Percentiles rank a stretch among this genome's conserved stretches.
phyloP scores from a whole-genome alignment of 2,329 filamentous ascomycete species.

The Pseudocercospora cruenta region DNA sequence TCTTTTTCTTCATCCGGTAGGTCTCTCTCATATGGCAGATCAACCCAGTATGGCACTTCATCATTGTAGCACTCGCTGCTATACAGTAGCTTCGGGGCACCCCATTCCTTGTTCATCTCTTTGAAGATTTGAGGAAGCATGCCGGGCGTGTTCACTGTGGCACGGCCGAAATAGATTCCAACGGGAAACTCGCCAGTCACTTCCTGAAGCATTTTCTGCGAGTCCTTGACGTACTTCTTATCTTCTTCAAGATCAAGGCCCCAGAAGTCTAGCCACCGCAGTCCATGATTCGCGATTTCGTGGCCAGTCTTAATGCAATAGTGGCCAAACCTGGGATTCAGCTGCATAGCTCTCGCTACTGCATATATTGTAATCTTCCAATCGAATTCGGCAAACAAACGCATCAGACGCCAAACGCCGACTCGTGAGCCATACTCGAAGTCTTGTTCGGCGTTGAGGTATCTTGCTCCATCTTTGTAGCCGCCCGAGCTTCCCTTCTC shows the following conservation, averaged over 20 bases:
- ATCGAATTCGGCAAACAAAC: conserved; percentile 47
- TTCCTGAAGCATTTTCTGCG: conserved; percentile 45
- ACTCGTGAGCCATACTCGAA: conserved; percentile 44
- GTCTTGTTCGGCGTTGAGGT: conserved; percentile 52
- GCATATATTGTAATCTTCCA: conserved; percentile 51
- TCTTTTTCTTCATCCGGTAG: conserved; percentile 40
- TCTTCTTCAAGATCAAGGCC: conserved; percentile 50
- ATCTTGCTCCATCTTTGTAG: conserved; percentile 39
- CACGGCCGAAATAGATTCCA: conserved; percentile 56
- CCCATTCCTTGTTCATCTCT: conserved; percentile 51
- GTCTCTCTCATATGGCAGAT: conserved; percentile 54
- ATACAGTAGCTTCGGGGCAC: conserved; percentile 50
- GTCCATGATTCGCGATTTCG: conserved; percentile 48
- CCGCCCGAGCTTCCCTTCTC: conserved; percentile 41
- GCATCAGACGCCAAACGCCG: conserved; percentile 46
- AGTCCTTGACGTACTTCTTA: conserved; percentile 52
- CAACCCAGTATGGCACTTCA: conserved; percentile 60
- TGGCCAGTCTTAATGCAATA: conserved; percentile 47
- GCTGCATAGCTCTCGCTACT: conserved; percentile 46
- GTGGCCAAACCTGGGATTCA: conserved; percentile 46
- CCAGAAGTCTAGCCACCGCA: conserved; percentile 50
- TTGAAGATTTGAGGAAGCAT: conserved; percentile 55
- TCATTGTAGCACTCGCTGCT: conserved; percentile 58
- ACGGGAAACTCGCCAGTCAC: conserved; percentile 52
- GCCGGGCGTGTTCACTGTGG: conserved; percentile 50